A percentile compares a stretch with the other conserved stretches of the same genome.
phyloP scores from a whole-genome alignment of 2,329 filamentous ascomycete genomes.

The Metarhizium guizhouense region DNA sequence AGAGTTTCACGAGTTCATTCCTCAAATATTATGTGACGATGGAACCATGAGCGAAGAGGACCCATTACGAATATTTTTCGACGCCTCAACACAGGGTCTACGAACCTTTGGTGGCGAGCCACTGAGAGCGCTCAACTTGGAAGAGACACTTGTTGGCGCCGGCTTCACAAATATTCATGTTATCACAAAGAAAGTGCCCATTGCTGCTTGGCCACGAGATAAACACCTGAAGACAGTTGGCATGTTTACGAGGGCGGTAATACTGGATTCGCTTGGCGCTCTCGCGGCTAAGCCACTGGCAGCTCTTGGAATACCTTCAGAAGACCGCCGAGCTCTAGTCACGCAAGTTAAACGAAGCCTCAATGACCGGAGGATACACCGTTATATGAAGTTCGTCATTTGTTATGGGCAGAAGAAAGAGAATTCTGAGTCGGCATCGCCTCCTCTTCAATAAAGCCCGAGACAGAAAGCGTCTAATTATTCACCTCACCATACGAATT shows the following conservation, averaged over 20 bases:
- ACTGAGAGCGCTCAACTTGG: conserved; percentile 25
- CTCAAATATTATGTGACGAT: conserved; percentile 33
- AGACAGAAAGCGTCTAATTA: background rate
- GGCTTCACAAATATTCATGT: conserved; percentile 37
- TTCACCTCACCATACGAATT: background rate
- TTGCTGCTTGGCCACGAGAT: conserved; percentile 35
- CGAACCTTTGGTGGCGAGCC: conserved; percentile 29
- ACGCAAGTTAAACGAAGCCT: conserved; percentile 22
- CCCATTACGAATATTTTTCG: conserved; percentile 24
- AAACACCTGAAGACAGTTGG: conserved; percentile 31
- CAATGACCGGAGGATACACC: conserved; percentile 26
- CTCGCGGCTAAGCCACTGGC: conserved; percentile 32
- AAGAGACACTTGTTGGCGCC: conserved; percentile 24
- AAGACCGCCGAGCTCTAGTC: conserved; percentile 25
- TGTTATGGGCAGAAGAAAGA: conserved; percentile 33
- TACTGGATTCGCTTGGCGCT: conserved; percentile 32
- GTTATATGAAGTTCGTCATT: conserved; percentile 33
- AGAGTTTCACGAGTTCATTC: conserved; percentile 39
- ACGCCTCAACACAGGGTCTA: conserved; percentile 22
- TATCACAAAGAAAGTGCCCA: conserved; percentile 34
- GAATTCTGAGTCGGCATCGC: background rate
- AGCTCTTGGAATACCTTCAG: conserved; percentile 24
- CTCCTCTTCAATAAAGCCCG: background rate
- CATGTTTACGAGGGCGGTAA: conserved; percentile 33
- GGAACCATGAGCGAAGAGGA: conserved; percentile 32